A percentile compares a stretch with the other conserved stretches of the same genome.
phyloP scores from a whole-genome alignment of 2,329 filamentous ascomycete species.

The Mycosphaerelloides madeirae region DNA sequence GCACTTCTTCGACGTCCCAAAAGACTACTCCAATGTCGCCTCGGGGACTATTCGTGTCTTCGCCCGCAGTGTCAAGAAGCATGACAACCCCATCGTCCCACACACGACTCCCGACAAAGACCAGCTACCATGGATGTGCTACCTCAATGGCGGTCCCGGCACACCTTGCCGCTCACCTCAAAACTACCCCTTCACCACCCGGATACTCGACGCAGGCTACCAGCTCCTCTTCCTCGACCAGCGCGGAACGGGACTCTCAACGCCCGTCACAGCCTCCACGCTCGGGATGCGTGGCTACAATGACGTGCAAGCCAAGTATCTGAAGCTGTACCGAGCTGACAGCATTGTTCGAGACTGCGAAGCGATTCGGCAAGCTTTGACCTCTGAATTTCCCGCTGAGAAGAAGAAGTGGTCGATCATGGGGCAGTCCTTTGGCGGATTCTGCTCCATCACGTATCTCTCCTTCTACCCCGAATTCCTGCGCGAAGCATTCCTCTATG shows the following conservation, averaged over 20 bases:
- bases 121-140: slow-evolving; percentile 60
- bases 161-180: slow-evolving; percentile 72
- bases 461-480: slow-evolving; percentile 73
- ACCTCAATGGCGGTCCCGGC: slow-evolving; percentile 81
- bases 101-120: slow-evolving; percentile 56
- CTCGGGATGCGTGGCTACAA: slow-evolving; percentile 60
- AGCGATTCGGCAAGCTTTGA: slow-evolving; percentile 72
- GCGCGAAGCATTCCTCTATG: slow-evolving; percentile 75
- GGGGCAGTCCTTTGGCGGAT: slow-evolving; percentile 90
- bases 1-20: slow-evolving; percentile 79
- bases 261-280: slow-evolving; percentile 69
- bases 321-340: slow-evolving; percentile 82
- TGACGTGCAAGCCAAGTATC: slow-evolving; percentile 69
- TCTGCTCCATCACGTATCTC: slow-evolving; percentile 77
- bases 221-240: slow-evolving; percentile 84
- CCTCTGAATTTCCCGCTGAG: slow-evolving; percentile 61
- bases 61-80: slow-evolving; percentile 65
- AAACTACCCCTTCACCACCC: slow-evolving; percentile 64
- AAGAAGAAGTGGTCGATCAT: slow-evolving; percentile 79
- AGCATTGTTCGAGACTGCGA: slow-evolving; percentile 87
- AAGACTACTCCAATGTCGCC: slow-evolving; percentile 63
- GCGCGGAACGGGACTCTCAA: slow-evolving; percentile 80
- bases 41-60: slow-evolving; percentile 66
- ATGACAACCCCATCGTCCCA: slow-evolving; percentile 51
- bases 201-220: slow-evolving; percentile 73